Evolutionary conservation across 129 eudicot species (phyloP).

Genomic region (Centella asiatica): DNA sequence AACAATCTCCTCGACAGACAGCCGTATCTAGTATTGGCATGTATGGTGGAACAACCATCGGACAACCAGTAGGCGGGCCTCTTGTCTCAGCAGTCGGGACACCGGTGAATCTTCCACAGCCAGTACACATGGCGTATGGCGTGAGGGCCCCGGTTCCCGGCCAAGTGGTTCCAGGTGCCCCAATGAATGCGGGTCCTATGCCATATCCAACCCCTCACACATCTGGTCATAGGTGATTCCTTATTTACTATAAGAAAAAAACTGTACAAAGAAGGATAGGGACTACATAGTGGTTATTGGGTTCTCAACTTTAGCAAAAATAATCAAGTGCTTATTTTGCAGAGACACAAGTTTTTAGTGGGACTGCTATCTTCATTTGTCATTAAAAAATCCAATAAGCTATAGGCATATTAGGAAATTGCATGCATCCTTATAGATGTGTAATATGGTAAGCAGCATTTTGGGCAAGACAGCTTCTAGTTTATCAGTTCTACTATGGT

Average conservation of each 20-base stretch:
- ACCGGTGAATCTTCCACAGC: conserved; percentile 53
- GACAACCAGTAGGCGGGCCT: conserved; percentile 65
- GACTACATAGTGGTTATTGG: conserved; percentile 10
- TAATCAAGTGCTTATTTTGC: neutral
- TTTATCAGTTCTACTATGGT: neutral
- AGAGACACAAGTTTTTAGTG: neutral
- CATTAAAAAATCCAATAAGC: neutral
- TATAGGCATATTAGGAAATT: neutral
- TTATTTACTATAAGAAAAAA: conserved; percentile 6
- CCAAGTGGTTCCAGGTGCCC: conserved; percentile 49
- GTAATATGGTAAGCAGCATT: neutral
- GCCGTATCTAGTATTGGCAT: conserved; percentile 26
- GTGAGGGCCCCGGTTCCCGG: conserved; percentile 48
- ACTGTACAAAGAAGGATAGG: conserved; percentile 24
- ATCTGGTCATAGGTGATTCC: conserved; percentile 48
- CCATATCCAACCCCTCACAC: conserved; percentile 43
- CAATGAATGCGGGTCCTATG: conserved; percentile 41
- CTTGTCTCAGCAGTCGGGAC: conserved; percentile 67
- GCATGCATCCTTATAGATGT: neutral
- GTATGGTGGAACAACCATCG: conserved; percentile 60
- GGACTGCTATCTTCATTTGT: conserved; percentile 4
- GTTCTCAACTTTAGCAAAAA: conserved; percentile 6
- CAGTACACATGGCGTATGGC: conserved; percentile 53
- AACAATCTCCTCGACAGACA: conserved; percentile 21
- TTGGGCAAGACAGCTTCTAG: conserved; percentile 5